Base-by-base conservation (phyloP, 371 early-diverging fungal species). In the Funneliformis caledonium region DNA sequence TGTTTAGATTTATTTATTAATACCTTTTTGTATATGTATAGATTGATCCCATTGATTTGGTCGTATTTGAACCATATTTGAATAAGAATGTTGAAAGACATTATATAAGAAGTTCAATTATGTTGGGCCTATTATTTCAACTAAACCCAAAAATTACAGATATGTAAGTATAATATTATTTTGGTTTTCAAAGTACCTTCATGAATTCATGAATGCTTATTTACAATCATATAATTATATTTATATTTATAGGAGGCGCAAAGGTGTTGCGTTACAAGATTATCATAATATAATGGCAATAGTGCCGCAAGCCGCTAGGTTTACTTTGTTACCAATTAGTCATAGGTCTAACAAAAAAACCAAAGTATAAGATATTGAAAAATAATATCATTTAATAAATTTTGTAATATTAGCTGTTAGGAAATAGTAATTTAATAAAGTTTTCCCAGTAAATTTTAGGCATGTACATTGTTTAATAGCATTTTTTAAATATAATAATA, bases 41-140 rank as follows among this genome's bases (percentile, higher is more conserved):
- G 78, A 78, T 78, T 78, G 78, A 78, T 52, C 78, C 78, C 16
- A 78, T 78, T 50, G 78, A 78, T 67, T 78, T 78, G 22, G 50
- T 50, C 22, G 33, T 78, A n/a, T 78, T 78, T 50, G 78, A 78
- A 31, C 50, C 78, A 0, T 68, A 50, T 31, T 26, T 78, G 22
- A 78, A 78, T 45, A 78, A 78, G 48, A 78, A 78, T 78, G 52
- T 78, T 50, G 68, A 78, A 33, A 59, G 78, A 50, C 78, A 78
- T 67, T 78, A 78, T 52, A 67, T 52, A 37, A 33, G 78, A 22
- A 78, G 67, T 61, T 45, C 68, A 14, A 78, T 78, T 14, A 45
- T 78, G 62, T 59, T 78, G 14, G 78, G 67, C 7, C 43, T 76
- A 64, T 50, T 78, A 31, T 60, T 78, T 65, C 78, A 78, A 67